Evolutionary conservation across 768 basidiomycete genomes (phyloP), one percentile per base, ranked within the genome.

Genomic region (Hypholoma fasciculare): DNA sequence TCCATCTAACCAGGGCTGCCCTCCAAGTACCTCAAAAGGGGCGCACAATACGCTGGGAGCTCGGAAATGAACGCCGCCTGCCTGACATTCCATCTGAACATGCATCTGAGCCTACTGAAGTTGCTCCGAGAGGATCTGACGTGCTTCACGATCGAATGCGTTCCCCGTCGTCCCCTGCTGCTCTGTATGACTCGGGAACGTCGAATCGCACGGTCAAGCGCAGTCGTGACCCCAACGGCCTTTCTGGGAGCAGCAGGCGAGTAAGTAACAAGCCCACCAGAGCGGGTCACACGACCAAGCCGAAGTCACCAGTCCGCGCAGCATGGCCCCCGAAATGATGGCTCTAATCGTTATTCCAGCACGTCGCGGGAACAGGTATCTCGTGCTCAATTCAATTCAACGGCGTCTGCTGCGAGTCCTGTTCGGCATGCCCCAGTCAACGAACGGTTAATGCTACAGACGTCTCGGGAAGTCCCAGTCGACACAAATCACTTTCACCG

Each of bases 341-440:
- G 23, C 51, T 17, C 39, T 42, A 52, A 52, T 23, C 13, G 16
- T 52, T 38, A 36, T 19, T 20, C 38, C 12, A 39, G n/a, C 20
- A 7, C 51, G n/a, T 52, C 51, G 51, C 51, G 51, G 51, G 51
- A 52, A 52, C 37, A 52, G 40, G 16, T 38, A 23, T 38, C 39
- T 38, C 38, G 20, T 52, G 37, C 38, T 19, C 19, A 16, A 13
- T 38, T n/a, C 13, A 52, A 40, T 19, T 23, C 51, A n/a, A 14
- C 11, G 23, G 27, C 17, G 34, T 38, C 16, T 27, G 17, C 34
- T 47, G 12, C 39, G 5, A 43, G 38, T 16, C 20, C 30, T 37
- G 16, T 7, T 20, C 44, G 44, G 46, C 54, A 46, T 47, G 37
- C 8, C 34, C 54, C 46, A 16, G 34, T 46, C 30, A 13, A 27